Base-by-base conservation (phyloP, 345 rosid species). In the Brassica cretica region DNA sequence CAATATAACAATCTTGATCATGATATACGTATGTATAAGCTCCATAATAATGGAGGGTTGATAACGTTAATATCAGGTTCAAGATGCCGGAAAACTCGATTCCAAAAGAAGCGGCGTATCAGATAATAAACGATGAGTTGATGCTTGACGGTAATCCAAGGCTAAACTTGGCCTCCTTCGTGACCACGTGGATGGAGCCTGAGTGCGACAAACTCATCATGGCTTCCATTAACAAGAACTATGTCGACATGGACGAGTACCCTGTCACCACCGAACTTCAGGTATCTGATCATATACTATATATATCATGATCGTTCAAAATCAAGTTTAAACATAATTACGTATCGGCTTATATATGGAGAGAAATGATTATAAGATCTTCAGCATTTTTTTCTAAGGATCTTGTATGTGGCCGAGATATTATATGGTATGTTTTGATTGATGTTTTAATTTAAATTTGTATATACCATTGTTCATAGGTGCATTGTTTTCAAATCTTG, bases 251-350 rank as follows among this genome's bases (percentile, higher is more conserved):
- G 98, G 98, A 93, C 61, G 98, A 91, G 75, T 93, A 93, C 83
- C 98, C 97, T 8, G 96, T 93, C 51, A 93, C 98, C 70, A 93
- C 98, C 16, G 98, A 93, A 86, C 91, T 93, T 74, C 98, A 93
- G 94, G 97, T 46, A 4, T 15, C 64, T 60, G 1, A 16, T 29
- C 32, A 35, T 6, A 53, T 32, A 2, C 4, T 16, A 3, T 72
- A 49, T 5, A 49, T 4, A 4, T 44, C n/a, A 44, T 62, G 27
- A 16, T 62, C 29, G 14, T 58, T 33, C 8, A 19, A 35, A 55
- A 16, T 16, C 44, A 1, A 64, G 27, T 65, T 65, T 5, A 35
- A 0, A 56, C 18, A 56, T 55, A 56, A 35, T 56, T 58, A 9
- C 18, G 6, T 19, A 5, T 68, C 37, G 24, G 27, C 15, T 8